Conservation (phyloP, 2,329 filamentous ascomycete species). For the Aureobasidium sp. region DNA sequence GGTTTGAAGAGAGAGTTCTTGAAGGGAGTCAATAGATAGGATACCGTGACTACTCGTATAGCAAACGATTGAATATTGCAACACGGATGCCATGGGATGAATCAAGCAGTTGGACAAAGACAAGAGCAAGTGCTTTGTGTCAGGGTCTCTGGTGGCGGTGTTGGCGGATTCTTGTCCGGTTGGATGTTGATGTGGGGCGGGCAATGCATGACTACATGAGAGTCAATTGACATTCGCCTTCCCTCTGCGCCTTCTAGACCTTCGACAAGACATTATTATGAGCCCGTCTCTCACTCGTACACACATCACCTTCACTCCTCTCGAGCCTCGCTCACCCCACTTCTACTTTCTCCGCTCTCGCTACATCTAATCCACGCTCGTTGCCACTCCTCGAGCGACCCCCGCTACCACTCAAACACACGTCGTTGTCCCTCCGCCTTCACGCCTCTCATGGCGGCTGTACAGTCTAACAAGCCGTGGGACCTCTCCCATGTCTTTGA, state of each 20-base stretch:
- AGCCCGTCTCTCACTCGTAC: not conserved
- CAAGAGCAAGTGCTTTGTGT: not conserved
- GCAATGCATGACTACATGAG: conserved; percentile 6
- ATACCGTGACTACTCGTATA: too few species aligned
- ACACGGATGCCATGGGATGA: too few species aligned
- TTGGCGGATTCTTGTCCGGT: not conserved
- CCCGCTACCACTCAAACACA: not conserved
- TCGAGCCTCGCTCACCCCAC: not conserved
- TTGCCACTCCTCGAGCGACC: not conserved
- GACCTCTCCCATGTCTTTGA: conserved; percentile 38
- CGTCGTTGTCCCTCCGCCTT: not conserved
- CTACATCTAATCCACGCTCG: not conserved
- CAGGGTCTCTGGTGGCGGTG: conserved; percentile 1
- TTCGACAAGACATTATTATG: not conserved
- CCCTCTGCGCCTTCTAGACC: not conserved
- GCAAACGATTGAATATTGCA: too few species aligned
- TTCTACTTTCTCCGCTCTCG: not conserved
- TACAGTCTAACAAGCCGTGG: conserved; percentile 32
- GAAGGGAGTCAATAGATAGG: too few species aligned
- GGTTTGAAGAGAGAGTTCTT: too few species aligned
- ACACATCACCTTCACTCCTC: not conserved
- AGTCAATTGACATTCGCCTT: not conserved
- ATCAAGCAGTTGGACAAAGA: not conserved
- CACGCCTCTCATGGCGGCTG: conserved; percentile 20
- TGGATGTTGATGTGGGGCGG: not conserved